Evolutionary conservation across 2,329 filamentous ascomycete species (phyloP).

Genomic region (Colletotrichum spinosum): DNA sequence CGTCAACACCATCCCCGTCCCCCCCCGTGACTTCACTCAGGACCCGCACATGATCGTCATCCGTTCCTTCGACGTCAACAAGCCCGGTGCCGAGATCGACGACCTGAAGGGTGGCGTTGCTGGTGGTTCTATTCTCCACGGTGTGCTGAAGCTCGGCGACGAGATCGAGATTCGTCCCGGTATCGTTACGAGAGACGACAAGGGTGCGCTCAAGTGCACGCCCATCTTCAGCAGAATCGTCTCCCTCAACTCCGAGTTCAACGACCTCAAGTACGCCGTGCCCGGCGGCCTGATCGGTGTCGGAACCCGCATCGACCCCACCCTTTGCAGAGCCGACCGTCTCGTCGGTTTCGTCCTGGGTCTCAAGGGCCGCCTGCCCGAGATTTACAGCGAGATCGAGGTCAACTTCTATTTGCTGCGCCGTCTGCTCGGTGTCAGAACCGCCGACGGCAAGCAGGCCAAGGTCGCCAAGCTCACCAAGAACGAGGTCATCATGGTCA

Average conservation of each 20-base stretch:
- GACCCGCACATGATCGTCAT: conserved; percentile 99
- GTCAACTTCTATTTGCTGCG: conserved; percentile 99
- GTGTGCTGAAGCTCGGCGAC: conserved; percentile 95
- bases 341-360: conserved; percentile 97
- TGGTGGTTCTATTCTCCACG: conserved; percentile 95
- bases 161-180: conserved; percentile 99
- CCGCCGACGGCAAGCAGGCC: conserved; percentile 97
- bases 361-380: conserved; percentile 90
- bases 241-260: conserved; percentile 93
- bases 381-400: conserved; percentile 98
- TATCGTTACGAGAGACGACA: conserved; percentile 95
- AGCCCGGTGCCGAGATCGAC: conserved; percentile 98
- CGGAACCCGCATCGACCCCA: conserved; percentile 96
- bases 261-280: conserved; percentile 98
- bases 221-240: conserved; percentile 97
- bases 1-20: conserved; percentile 94
- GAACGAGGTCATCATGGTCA: conserved; percentile 99
- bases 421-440: conserved; percentile 94
- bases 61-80: conserved; percentile 99
- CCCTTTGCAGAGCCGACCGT: conserved; percentile 98
- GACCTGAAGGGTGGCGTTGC: conserved; percentile 99
- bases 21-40: conserved; percentile 87
- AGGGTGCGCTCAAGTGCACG: conserved; percentile 93
- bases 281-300: conserved; percentile 98
- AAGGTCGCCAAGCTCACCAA: conserved; percentile 98